phyloP scores from a whole-genome alignment of 805 yeast species.

The Sugiyamaella americana region DNA sequence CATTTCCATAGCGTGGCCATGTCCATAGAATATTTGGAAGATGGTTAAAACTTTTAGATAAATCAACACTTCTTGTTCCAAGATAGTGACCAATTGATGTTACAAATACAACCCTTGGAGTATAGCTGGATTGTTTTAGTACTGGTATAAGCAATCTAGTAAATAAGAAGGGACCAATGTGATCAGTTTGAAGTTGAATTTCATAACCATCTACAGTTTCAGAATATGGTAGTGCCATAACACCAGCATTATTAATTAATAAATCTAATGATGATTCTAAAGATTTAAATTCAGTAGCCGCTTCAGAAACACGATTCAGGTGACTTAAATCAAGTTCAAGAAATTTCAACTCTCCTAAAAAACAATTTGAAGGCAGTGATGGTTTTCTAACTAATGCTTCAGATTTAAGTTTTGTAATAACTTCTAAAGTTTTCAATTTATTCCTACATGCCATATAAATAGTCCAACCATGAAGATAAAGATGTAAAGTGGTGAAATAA shows the following conservation, averaged over 20 bases:
- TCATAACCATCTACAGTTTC: conserved; percentile 66
- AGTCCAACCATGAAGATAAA: conserved; percentile 70
- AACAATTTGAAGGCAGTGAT: conserved; percentile 1
- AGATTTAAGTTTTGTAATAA: conserved; percentile 48
- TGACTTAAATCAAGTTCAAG: conserved; percentile 17
- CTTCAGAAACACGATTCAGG: conserved; percentile 5
- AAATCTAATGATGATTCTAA: conserved; percentile 41
- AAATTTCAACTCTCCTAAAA: conserved; percentile 14
- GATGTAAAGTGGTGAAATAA: conserved; percentile 64
- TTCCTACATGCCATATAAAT: conserved; percentile 74
- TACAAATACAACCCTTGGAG: conserved; percentile 55
- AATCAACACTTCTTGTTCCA: conserved; percentile 42
- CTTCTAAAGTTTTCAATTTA: conserved; percentile 46
- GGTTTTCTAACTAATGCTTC: conserved; percentile 43
- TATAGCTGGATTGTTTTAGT: conserved; percentile 33
- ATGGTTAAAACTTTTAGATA: conserved; percentile 47
- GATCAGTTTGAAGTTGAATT: conserved; percentile 74
- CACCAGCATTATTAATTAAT: conserved; percentile 72
- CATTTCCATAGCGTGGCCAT: conserved; percentile 70
- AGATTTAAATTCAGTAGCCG: conserved; percentile 1
- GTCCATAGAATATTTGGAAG: conserved; percentile 65
- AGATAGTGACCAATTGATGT: conserved; percentile 62
- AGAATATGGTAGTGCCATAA: conserved; percentile 65
- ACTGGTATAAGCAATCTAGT: conserved; percentile 54
- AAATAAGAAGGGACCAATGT: conserved; percentile 64